Percentiles rank a stretch among this genome's conserved stretches.
Evolutionary conservation across 257 asterid species (phyloP).

Genomic region (Misopates orontium): DNA sequence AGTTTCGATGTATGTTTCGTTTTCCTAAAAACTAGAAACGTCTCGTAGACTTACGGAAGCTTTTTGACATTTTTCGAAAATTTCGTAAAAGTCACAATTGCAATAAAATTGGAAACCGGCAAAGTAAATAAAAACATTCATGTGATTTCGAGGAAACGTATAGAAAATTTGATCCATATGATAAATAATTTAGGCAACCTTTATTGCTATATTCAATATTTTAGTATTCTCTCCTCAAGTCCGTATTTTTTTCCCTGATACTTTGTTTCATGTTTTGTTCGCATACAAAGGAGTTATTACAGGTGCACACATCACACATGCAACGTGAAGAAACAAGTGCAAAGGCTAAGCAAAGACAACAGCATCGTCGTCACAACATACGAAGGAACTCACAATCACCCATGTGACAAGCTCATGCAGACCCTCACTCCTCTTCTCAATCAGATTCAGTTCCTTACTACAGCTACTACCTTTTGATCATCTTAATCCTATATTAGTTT

Average conservation of each 20-base stretch:
- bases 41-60: no score
- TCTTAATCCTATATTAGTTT: background rate
- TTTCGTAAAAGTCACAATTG: no score
- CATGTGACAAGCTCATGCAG: constrained; percentile 70
- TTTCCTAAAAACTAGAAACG: no score
- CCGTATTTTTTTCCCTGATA: background rate
- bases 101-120: no score
- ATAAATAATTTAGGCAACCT: no score
- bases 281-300: constrained; percentile 62
- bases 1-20: no score
- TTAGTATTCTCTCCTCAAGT: no score
- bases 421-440: constrained; percentile 69
- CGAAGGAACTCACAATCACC: constrained; percentile 81
- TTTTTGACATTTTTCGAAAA: no score
- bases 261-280: background rate
- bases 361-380: constrained; percentile 74
- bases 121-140: no score
- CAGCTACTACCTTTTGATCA: constrained; percentile 2
- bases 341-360: constrained; percentile 66
- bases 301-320: constrained; percentile 88
- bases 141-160: no score
- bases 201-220: no score
- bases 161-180: no score
- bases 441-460: constrained; percentile 62
- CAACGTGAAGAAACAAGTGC: constrained; percentile 88